Evolutionary conservation across 257 asterid species (phyloP), one percentile per base, ranked within the genome.

Genomic region (Ehretia macrophylla): DNA sequence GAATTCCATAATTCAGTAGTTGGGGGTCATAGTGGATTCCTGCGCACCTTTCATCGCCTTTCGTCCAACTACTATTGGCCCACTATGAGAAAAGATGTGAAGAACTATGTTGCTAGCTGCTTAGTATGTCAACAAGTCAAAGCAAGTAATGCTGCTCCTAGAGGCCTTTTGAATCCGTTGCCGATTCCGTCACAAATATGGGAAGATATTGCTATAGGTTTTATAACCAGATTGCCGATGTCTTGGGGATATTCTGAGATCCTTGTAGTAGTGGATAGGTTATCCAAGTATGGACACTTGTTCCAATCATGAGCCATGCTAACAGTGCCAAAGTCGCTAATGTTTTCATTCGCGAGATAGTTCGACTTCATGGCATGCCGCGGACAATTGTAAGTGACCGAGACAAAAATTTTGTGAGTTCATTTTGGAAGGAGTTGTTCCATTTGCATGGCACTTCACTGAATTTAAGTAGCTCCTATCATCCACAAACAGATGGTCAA

Each of bases 51-150:
- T n/a, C n/a, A n/a, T n/a, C n/a, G n/a, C n/a, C n/a, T n/a, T n/a
- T n/a, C n/a, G n/a, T n/a, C n/a, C n/a, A n/a, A n/a, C n/a, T 58
- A 51, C 1, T 50, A 9, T 9, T 66, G 60, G 71, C 20, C 13
- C 0, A 27, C 45, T 0, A 51, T 66, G 60, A 37, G 11, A 3
- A 6, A 37, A 3, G n/a, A 38, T 0, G n/a, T 51, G 1, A 3
- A 17, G 0, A 3, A 40, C 1, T 19, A 8, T 14, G 48, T 52
- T 1, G 20, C 17, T 8, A 0, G 3, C 0, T 17, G 56, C 38
- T 38, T 35, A 0, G 16, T 23, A n/a, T 40, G 51, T 17, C 12
- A 40, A 16, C 17, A 10, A 5, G 17, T 20, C 3, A 66, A 49
- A 8, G 20, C 0, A 0, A 32, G 18, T 3, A 8, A 38, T 11